phyloP scores from a whole-genome alignment of 805 yeast species.

The Zygosaccharomyces rouxii region DNA sequence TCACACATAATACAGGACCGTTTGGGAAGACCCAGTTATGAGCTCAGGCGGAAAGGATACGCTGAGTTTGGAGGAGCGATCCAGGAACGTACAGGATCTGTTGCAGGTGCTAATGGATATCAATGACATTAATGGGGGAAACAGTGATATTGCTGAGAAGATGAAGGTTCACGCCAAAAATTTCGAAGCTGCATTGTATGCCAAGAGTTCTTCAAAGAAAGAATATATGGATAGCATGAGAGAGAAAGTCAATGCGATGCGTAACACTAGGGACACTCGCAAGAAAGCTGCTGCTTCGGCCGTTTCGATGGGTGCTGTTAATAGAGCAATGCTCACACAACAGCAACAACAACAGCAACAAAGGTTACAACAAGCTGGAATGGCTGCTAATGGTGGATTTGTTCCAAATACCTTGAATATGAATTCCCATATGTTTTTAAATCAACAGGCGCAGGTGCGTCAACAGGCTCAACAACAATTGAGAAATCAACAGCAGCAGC shows the following conservation, averaged over 20 bases:
- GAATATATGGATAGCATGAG: conserved; percentile 52
- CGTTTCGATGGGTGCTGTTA: conserved; percentile 28
- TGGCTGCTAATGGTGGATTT: conserved; percentile 19
- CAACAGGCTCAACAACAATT: conserved; percentile 48
- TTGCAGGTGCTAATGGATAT: conserved; percentile 35
- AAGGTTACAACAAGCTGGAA: conserved; percentile 28
- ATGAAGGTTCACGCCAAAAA: conserved; percentile 60
- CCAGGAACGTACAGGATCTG: conserved; percentile 33
- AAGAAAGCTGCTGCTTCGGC: conserved; percentile 23
- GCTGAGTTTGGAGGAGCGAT: conserved; percentile 31
- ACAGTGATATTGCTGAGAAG: conserved; percentile 37
- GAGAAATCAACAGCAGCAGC: conserved; percentile 28
- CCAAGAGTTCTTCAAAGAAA: conserved; percentile 51
- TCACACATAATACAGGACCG: not conserved
- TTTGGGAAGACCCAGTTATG: conserved; percentile 5
- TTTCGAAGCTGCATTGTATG: conserved; percentile 62
- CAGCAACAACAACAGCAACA: conserved; percentile 29
- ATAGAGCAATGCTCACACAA: conserved; percentile 17
- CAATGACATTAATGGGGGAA: conserved; percentile 36
- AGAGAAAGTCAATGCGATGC: conserved; percentile 41
- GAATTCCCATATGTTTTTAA: conserved; percentile 38
- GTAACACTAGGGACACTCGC: conserved; percentile 33
- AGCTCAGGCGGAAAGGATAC: conserved; percentile 21
- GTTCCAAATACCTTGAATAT: conserved; percentile 24
- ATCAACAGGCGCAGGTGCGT: conserved; percentile 50